Evolutionary conservation across 1,284 basidiomycete genomes (phyloP).

Genomic region (Porodaedalea pini): DNA sequence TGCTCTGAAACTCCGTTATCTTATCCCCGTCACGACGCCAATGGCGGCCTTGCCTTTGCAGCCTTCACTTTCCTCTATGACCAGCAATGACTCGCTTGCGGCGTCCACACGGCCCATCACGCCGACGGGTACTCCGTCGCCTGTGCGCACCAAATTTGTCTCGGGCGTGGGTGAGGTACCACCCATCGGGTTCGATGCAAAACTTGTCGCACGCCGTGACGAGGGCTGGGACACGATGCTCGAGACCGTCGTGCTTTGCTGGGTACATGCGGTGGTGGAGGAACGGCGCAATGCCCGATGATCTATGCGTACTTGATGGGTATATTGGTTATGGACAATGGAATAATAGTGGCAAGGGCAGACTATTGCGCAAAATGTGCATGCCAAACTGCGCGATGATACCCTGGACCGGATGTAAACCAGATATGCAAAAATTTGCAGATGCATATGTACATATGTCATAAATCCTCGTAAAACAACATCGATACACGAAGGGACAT

Average conservation of each 20-base stretch:
- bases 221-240: slow-evolving; percentile 81
- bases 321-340: too few relatives aligned
- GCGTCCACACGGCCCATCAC: slow-evolving; percentile 28
- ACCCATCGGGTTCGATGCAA: slow-evolving; percentile 62
- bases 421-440: too few relatives aligned
- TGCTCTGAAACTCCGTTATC: slow-evolving; percentile 77
- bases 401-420: too few relatives aligned
- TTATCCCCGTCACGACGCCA: slow-evolving; percentile 62
- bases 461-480: too few relatives aligned
- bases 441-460: too few relatives aligned
- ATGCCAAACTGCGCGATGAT: too few relatives aligned
- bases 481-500: too few relatives aligned
- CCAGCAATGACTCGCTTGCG: slow-evolving; percentile 24
- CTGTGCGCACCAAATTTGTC: slow-evolving; percentile 28
- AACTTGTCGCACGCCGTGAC: slow-evolving; percentile 66
- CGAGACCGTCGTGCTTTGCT: slow-evolving; percentile 54
- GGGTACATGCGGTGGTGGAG: slow-evolving; percentile 66
- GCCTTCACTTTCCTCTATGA: slow-evolving; percentile 24
- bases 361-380: too few relatives aligned
- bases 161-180: slow-evolving; percentile 26
- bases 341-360: too few relatives aligned
- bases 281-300: slow-evolving; percentile 52
- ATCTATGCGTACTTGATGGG: too few relatives aligned
- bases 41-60: slow-evolving; percentile 33
- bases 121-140: slow-evolving; percentile 29